Percentiles rank a stretch among this genome's conserved stretches.
Conservation (phyloP, 2,329 filamentous ascomycete species). For the Pseudocercospora musae region DNA sequence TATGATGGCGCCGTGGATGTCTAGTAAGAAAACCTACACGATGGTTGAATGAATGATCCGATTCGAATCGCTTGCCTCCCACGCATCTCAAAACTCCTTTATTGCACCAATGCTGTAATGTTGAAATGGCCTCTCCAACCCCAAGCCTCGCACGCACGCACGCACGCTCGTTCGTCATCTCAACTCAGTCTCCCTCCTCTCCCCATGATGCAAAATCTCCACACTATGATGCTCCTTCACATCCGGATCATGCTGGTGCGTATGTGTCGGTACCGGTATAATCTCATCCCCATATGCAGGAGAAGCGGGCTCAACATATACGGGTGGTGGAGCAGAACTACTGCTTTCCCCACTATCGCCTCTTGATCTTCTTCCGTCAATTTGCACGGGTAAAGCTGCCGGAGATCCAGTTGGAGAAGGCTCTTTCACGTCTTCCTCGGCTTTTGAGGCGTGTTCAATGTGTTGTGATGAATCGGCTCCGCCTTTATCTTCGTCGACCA, state of each 20-base stretch:
- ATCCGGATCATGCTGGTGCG: background rate
- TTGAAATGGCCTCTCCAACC: background rate
- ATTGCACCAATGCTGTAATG: background rate
- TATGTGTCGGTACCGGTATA: slow-evolving; percentile 1
- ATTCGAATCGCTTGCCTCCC: background rate
- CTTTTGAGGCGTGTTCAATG: slow-evolving; percentile 36
- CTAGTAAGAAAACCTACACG: background rate
- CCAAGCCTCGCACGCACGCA: too few relatives aligned
- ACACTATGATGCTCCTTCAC: background rate
- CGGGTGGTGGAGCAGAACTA: slow-evolving; percentile 22
- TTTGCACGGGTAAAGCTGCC: background rate
- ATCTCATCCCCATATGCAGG: background rate
- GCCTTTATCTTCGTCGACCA: slow-evolving; percentile 63
- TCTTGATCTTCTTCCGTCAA: slow-evolving; percentile 24
- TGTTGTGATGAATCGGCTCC: slow-evolving; percentile 36
- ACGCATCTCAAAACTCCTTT: background rate
- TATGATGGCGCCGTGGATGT: background rate
- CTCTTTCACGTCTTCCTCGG: slow-evolving; percentile 24
- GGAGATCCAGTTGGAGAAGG: slow-evolving; percentile 18
- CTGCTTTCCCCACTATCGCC: slow-evolving; percentile 32
- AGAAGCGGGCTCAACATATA: slow-evolving; percentile 23
- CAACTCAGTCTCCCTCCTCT: background rate
- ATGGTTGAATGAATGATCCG: background rate
- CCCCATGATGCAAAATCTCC: background rate
- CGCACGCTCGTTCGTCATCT: background rate